phyloP scores from a whole-genome alignment of 257 asterid species.

The Verbena officinalis region DNA sequence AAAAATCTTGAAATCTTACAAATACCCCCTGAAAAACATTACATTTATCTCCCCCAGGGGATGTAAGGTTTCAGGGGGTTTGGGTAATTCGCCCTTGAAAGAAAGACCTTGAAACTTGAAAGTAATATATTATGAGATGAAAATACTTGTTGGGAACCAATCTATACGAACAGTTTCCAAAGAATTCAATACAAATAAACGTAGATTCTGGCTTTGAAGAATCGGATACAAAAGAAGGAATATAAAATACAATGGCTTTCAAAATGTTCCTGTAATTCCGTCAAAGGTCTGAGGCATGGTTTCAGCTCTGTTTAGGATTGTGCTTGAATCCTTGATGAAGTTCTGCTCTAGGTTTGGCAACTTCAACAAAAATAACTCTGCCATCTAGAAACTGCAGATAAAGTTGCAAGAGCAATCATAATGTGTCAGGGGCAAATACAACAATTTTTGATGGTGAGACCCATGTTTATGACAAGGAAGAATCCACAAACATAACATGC shows the following conservation, averaged over 20 bases:
- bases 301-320: conserved; percentile 30
- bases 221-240: not conserved
- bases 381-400: conserved; percentile 79
- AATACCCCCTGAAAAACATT: too few species aligned
- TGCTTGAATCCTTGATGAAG: conserved; percentile 40
- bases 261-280: too few species aligned
- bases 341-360: conserved; percentile 62
- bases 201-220: not conserved
- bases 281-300: too few species aligned
- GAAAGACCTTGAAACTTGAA: too few species aligned
- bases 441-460: not conserved
- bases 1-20: too few species aligned
- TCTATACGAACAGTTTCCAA: not conserved
- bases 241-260: too few species aligned
- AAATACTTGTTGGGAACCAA: too few species aligned
- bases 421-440: not conserved
- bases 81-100: too few species aligned
- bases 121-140: too few species aligned
- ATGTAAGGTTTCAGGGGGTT: too few species aligned
- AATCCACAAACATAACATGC: too few species aligned
- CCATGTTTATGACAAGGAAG: not conserved
- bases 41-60: too few species aligned
- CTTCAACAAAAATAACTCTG: conserved; percentile 80
- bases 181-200: not conserved
- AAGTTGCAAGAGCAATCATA: not conserved